phyloP scores from a whole-genome alignment of 2,329 filamentous ascomycete genomes.

The Fusarium concolor region DNA sequence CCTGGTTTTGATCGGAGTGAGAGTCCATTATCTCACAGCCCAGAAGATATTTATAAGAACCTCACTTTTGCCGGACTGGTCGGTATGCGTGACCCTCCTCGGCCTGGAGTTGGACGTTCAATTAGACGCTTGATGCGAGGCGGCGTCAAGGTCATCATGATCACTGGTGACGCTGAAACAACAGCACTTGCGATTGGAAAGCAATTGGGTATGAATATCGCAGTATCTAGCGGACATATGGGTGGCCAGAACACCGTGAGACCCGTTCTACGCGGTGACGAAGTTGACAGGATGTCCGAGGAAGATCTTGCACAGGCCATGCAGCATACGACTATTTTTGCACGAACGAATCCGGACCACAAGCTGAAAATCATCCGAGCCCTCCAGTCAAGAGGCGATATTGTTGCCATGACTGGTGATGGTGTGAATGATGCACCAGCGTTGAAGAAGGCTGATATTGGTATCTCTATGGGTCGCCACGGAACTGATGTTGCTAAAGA shows the following conservation, averaged over 20 bases:
- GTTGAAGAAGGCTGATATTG: slow-evolving; percentile 96
- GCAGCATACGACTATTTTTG: slow-evolving; percentile 91
- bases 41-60: slow-evolving; percentile 81
- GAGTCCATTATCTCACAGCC: slow-evolving; percentile 57
- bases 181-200: slow-evolving; percentile 94
- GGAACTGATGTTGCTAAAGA: slow-evolving; percentile 98
- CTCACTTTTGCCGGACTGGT: slow-evolving; percentile 92
- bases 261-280: slow-evolving; percentile 85
- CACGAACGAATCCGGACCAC: slow-evolving; percentile 94
- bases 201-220: slow-evolving; percentile 93
- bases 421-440: slow-evolving; percentile 98
- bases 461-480: slow-evolving; percentile 94
- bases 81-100: slow-evolving; percentile 96
- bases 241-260: slow-evolving; percentile 70
- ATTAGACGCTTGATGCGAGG: slow-evolving; percentile 92
- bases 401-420: slow-evolving; percentile 98
- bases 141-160: slow-evolving; percentile 98
- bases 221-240: slow-evolving; percentile 62
- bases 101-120: slow-evolving; percentile 88
- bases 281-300: slow-evolving; percentile 93
- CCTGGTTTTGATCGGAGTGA: slow-evolving; percentile 56
- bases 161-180: slow-evolving; percentile 95
- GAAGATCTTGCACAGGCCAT: slow-evolving; percentile 87
- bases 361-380: slow-evolving; percentile 97
- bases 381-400: slow-evolving; percentile 90